Evolutionary conservation across 768 basidiomycete genomes (phyloP), one percentile per base, ranked within the genome.

Genomic region (Boletus huronensis): DNA sequence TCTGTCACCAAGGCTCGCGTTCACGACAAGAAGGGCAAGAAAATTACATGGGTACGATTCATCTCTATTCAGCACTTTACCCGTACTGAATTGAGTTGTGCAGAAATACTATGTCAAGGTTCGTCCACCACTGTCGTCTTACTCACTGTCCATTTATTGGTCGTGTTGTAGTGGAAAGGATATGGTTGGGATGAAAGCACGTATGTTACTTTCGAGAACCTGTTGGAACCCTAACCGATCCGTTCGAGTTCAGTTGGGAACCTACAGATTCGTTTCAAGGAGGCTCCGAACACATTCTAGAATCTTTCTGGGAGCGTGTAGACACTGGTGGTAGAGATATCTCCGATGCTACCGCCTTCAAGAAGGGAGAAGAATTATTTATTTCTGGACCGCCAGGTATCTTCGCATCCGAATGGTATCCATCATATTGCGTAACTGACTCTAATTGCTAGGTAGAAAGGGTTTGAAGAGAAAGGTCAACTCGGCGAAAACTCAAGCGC

Each of bases 81-180:
- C 55, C 56, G 10, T 40, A 31, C 55, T 65, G 21, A 70, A 54
- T 34, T 23, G 39, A 47, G 23, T 58, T 59, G 44, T 55, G 35
- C 60, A 85, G 84, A 76, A 75, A 72, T 86, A 80, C 65, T 72
- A 72, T 45, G 83, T 85, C 52, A 79, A 83, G 68, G 84, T 85
- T 65, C 63, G 78, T 70, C 21, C 39, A 39, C 32, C 21, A 25
- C 14, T 47, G 9, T 19, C 36, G 25, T 38, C 36, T 39, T 21
- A 26, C 34, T 19, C 29, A 13, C 19, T 16, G 19, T 42, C 21
- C 29, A 51, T 51, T 66, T 13, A 59, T 42, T 26, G 34, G 31
- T 45, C 48, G 38, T 36, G 25, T 35, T 23, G 2, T 55, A 86
- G 84, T 86, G 84, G 84, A 85, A 84, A 64, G 80, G 79, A 9